These are phyloP conservation scores for Penicillium sp. DNA, from an alignment of 2,329 filamentous ascomycete genomes.

Conservation along the genomic window DNA sequence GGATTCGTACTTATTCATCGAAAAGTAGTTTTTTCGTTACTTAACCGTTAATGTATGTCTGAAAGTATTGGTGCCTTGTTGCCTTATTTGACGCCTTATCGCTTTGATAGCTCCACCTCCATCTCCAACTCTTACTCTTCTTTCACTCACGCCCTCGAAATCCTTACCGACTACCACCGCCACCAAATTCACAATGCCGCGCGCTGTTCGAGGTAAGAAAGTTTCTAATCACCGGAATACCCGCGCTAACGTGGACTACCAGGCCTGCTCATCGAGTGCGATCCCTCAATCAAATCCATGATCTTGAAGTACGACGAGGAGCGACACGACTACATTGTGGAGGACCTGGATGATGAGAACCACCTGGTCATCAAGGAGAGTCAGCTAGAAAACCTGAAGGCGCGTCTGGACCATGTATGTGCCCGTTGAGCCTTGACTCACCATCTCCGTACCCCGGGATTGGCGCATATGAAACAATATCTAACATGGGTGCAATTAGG, in stretches of 20 bases:
- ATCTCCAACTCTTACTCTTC: not conserved
- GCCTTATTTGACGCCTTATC: not conserved
- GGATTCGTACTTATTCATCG: too few relatives aligned
- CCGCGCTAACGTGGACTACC: not conserved
- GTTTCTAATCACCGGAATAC: not conserved
- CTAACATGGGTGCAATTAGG: constrained; percentile 27
- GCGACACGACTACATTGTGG: constrained; percentile 49
- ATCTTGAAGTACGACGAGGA: constrained; percentile 51
- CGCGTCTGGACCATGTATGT: constrained; percentile 42
- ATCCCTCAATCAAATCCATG: constrained; percentile 51
- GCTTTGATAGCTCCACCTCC: not conserved
- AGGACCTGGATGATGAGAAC: constrained; percentile 48
- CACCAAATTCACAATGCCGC: constrained; percentile 33
- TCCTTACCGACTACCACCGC: not conserved
- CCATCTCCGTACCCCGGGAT: not conserved
- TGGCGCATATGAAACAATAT: not conserved
- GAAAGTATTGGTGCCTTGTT: not conserved
- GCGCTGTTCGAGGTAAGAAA: constrained; percentile 40
- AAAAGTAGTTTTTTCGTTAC: too few relatives aligned
- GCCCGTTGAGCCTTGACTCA: not conserved
- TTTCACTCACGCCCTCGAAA: not conserved
- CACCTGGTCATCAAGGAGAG: constrained; percentile 49
- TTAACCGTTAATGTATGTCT: too few relatives aligned
- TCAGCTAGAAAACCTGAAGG: constrained; percentile 45
- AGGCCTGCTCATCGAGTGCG: constrained; percentile 51